A percentile compares a stretch with the other conserved stretches of the same genome.
These are phyloP conservation scores for Neurospora sp. DNA, from an alignment of 495 filamentous ascomycete genomes.

Conservation along the genomic window DNA sequence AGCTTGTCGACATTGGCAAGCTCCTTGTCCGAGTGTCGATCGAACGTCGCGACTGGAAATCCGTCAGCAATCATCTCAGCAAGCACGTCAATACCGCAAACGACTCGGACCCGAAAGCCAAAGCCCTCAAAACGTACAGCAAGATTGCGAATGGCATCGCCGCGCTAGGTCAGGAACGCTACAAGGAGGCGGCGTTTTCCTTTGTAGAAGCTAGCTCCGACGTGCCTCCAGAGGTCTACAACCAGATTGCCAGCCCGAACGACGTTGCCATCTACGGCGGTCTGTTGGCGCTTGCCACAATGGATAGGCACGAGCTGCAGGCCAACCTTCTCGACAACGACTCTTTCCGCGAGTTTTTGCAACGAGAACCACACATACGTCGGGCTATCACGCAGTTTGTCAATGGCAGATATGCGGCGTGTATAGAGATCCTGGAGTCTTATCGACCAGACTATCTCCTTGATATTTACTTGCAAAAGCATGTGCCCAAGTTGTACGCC, in stretches of 20 bases:
- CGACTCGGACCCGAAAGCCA: constrained; percentile 47
- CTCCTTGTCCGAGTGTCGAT: constrained; percentile 34
- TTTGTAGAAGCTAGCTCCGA: constrained; percentile 54
- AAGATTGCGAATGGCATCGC: constrained; percentile 60
- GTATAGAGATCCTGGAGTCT: constrained; percentile 69
- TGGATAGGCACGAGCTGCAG: constrained; percentile 71
- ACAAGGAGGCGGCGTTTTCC: constrained; percentile 58
- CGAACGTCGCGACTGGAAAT: constrained; percentile 35
- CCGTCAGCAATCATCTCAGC: constrained; percentile 54
- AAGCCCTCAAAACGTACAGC: constrained; percentile 51
- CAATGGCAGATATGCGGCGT: constrained; percentile 74
- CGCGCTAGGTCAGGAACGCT: constrained; percentile 54
- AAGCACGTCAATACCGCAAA: constrained; percentile 46
- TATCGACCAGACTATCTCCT: constrained; percentile 80
- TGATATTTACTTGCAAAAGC: constrained; percentile 75
- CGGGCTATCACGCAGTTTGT: constrained; percentile 83
- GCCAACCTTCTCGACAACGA: constrained; percentile 64
- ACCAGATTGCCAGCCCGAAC: constrained; percentile 68
- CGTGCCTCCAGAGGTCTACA: constrained; percentile 47
- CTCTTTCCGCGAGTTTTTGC: constrained; percentile 76
- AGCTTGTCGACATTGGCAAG: constrained; percentile 33
- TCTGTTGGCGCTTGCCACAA: constrained; percentile 80
- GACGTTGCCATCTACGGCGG: constrained; percentile 90
- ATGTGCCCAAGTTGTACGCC: constrained; percentile 58
- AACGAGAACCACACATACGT: constrained; percentile 88